These are phyloP conservation scores for Stemphylium lycopersici DNA, from an alignment of 2,329 filamentous ascomycete genomes.

Conservation along the genomic window DNA sequence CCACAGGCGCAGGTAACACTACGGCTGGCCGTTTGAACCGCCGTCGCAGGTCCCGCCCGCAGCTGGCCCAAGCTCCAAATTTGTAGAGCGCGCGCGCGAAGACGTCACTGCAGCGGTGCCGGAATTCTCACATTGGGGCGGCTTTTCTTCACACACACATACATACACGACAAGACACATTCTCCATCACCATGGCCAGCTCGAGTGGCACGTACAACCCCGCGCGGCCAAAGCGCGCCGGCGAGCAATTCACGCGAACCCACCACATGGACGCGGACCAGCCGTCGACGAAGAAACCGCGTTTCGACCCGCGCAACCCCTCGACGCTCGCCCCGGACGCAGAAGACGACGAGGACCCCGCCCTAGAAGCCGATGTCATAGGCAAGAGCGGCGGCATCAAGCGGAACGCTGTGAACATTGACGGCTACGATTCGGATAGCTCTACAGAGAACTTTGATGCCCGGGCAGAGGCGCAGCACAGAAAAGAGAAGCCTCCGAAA, in stretches of 20 bases:
- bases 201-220: constrained; percentile 50
- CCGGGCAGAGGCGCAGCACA: constrained; percentile 66
- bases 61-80: constrained; percentile 30
- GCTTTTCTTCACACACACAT: background rate
- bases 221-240: constrained; percentile 80
- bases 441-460: constrained; percentile 90
- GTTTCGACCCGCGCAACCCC: constrained; percentile 94
- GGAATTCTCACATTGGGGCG: background rate
- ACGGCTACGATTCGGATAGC: constrained; percentile 92
- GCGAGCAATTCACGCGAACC: constrained; percentile 78
- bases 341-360: constrained; percentile 73
- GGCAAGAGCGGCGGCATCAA: constrained; percentile 77
- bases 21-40: constrained; percentile 27
- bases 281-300: constrained; percentile 73
- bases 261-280: constrained; percentile 67
- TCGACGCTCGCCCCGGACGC: constrained; percentile 87
- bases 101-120: constrained; percentile 20
- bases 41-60: constrained; percentile 12
- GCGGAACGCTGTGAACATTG: constrained; percentile 92
- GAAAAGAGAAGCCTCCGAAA: constrained; percentile 52
- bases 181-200: constrained; percentile 31
- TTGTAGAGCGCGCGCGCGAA: constrained; percentile 10
- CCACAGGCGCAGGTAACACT: constrained; percentile 24
- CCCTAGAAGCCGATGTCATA: constrained; percentile 92
- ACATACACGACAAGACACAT: background rate